Evolutionary conservation across 176 grass and related monocot species (phyloP), one percentile per base, ranked within the genome.

Genomic region (Raddia guianensis): DNA sequence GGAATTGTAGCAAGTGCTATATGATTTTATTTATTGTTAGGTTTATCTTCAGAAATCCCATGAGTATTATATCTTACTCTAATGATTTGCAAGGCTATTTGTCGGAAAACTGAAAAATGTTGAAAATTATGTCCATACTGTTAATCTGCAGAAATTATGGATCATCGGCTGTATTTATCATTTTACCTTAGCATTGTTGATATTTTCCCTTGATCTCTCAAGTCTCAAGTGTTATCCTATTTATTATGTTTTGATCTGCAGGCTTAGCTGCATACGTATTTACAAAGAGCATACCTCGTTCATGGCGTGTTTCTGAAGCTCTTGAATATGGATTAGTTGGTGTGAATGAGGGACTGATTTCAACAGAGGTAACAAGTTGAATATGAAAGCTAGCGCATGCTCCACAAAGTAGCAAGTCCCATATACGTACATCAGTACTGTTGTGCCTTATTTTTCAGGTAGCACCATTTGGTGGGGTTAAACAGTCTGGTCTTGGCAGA

Each of bases 221-320:
- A 65, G 13, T 51, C 57, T 67, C 43, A 58, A 65, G 13, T 21
- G 49, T 85, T 55, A 14, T 3, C 16, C 35, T 32, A n/a, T 47
- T 59, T 32, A n/a, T 47, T 59, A 65, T 77, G 58, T 66, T 66
- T 73, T 71, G 78, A 82, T 37, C 34, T 80, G 14, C 90, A 99
- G 96, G 96, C 49, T 78, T 99, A 81, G 92, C 92, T 57, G 92
- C 96, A n/a, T 99, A 99, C 49, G 82, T 99, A 76, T 99, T 99
- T 61, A 99, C 96, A 63, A 91, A 87, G 76, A 95, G 88, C 79
- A 99, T 95, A 68, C 68, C 92, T 54, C 80, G 84, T 53, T 95
- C 90, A n/a, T 99, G 96, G 96, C 92, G 88, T 66, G 92, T 99
- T 76, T 91, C 96, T 27, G 90, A 93, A 88, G 91, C 96, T 67